Evolutionary conservation across 306 rosid species (phyloP), one percentile per base, ranked within the genome.

Genomic region (Cucurbita maxima): DNA sequence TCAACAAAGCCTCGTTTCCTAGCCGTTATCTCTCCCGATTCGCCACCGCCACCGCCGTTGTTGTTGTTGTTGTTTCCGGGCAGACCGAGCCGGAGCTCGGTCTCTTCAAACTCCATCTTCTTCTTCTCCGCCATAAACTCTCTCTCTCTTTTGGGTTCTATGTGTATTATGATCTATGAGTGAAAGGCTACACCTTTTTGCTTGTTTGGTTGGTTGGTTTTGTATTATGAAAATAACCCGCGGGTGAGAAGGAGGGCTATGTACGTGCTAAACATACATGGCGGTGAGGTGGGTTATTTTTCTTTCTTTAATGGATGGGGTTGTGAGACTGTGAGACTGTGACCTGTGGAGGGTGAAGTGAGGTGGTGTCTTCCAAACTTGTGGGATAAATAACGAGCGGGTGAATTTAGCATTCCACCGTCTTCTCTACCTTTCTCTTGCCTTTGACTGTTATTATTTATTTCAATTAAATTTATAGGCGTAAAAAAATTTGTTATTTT

Each of bases 311-410:
- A 22, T 30, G 71, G 10, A n/a, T 25, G 52, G 15, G 8, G 22
- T 0, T 55, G 22, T 44, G 10, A 19, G 22, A 57, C 54, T 83
- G 64, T 30, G 30, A 58, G 59, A n/a, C 41, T 7, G 20, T 58
- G 94, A 80, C 90, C 81, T 84, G 77, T 88, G 86, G 90, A n/a
- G 80, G 51, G 79, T 73, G 76, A 68, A 58, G 79, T 77, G 83
- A 86, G 81, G 88, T 79, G 91, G 83, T 85, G 20, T 76, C 80
- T 80, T 82, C 84, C 80, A 51, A 78, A 79, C 78, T 88, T 91
- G 84, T 71, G 88, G 88, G 86, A 80, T 80, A 72, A 83, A 78
- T 83, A 86, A 86, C 84, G 85, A 81, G 85, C 73, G 72, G 58
- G 77, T 89, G 84, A 92, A 81, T 87, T 80, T 85, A 77, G 78